A percentile compares a stretch with the other conserved stretches of the same genome.
phyloP scores from a whole-genome alignment of 805 yeast genomes.

The Priceomyces medius region DNA sequence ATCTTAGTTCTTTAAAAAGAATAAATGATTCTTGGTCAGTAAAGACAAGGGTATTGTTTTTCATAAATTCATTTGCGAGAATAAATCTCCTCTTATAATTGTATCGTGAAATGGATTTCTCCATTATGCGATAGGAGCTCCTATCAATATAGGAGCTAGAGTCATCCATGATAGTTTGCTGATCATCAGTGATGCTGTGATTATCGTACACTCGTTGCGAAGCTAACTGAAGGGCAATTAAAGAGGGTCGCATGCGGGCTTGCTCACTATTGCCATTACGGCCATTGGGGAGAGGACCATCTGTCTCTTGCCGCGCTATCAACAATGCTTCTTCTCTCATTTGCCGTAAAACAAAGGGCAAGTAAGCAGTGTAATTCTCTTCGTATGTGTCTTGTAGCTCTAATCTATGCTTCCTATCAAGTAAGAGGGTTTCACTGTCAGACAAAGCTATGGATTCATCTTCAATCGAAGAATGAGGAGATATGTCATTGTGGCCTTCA shows the following conservation, averaged over 20 bases:
- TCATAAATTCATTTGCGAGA: constrained; percentile 34
- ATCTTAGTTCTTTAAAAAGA: constrained; percentile 27
- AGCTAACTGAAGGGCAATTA: background rate
- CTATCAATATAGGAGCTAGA: constrained; percentile 11
- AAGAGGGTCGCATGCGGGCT: background rate
- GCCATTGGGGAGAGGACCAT: background rate
- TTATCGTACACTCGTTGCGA: background rate
- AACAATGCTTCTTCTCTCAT: constrained; percentile 16
- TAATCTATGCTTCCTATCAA: constrained; percentile 20
- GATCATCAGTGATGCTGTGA: constrained; percentile 17
- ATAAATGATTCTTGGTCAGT: constrained; percentile 27
- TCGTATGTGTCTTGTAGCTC: constrained; percentile 36
- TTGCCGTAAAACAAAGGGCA: constrained; percentile 38
- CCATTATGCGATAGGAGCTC: constrained; percentile 16
- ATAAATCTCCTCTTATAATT: constrained; percentile 29
- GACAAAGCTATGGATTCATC: constrained; percentile 26
- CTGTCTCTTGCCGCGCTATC: background rate
- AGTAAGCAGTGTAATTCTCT: constrained; percentile 37
- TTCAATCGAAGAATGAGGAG: background rate
- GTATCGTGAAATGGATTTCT: constrained; percentile 18
- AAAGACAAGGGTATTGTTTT: constrained; percentile 27
- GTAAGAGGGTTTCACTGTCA: constrained; percentile 36
- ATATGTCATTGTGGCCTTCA: background rate
- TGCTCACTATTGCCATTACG: background rate
- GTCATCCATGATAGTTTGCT: constrained; percentile 20